Evolutionary conservation across 2,329 filamentous ascomycete genomes (phyloP).

Genomic region (Aphanoascus verrucosus): DNA sequence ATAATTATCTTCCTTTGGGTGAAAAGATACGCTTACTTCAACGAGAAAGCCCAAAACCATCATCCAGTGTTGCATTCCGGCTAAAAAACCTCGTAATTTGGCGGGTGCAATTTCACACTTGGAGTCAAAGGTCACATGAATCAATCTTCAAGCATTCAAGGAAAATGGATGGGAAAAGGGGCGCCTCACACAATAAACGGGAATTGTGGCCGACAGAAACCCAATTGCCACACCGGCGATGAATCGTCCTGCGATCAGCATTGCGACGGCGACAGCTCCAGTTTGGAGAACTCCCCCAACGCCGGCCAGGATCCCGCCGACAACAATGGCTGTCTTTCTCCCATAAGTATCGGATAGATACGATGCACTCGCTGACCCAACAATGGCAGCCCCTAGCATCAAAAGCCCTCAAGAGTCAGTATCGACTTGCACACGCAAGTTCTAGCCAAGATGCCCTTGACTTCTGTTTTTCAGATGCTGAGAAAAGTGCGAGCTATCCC

Average conservation of each 20-base stretch:
- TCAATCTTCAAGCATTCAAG: background rate
- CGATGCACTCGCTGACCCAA: slow-evolving; percentile 27
- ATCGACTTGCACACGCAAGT: background rate
- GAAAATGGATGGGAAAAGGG: background rate
- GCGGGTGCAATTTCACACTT: slow-evolving; percentile 33
- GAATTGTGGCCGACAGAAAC: slow-evolving; percentile 38
- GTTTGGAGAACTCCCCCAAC: slow-evolving; percentile 30
- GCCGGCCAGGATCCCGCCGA: slow-evolving; percentile 26
- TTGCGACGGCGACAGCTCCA: slow-evolving; percentile 29
- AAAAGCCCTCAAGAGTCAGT: background rate
- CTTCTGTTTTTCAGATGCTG: background rate
- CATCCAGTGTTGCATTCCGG: slow-evolving; percentile 38
- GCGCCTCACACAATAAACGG: slow-evolving; percentile 35
- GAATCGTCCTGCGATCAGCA: slow-evolving; percentile 42
- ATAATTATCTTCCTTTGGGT: background rate
- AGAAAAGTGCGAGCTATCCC: background rate
- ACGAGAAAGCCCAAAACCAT: slow-evolving; percentile 36
- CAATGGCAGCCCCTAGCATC: slow-evolving; percentile 29
- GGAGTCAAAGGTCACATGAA: background rate
- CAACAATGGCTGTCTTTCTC: slow-evolving; percentile 26
- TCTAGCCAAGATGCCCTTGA: background rate
- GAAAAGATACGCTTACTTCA: slow-evolving; percentile 23
- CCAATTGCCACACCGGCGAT: slow-evolving; percentile 43
- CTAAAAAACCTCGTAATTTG: slow-evolving; percentile 31
- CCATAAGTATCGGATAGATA: slow-evolving; percentile 28